These are phyloP conservation scores for Canariomyces notabilis DNA, from an alignment of 2,329 filamentous ascomycete species.

Conservation along the genomic window DNA sequence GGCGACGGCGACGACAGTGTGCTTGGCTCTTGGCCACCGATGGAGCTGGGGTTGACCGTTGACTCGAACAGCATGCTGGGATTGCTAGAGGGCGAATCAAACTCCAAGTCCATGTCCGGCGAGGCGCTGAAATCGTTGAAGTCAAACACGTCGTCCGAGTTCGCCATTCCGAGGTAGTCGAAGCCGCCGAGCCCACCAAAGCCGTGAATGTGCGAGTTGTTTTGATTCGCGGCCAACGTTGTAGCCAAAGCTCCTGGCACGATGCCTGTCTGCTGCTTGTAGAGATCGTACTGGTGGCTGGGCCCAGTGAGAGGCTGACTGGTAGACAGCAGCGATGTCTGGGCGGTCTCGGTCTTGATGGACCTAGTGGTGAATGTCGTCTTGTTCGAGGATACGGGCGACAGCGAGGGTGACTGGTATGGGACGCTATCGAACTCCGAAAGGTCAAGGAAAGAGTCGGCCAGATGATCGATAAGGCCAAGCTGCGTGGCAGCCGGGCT, in stretches of 20 bases:
- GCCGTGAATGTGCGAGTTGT: conserved; percentile 47
- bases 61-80: conserved; percentile 60
- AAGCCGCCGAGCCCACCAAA: conserved; percentile 47
- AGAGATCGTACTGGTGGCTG: conserved; percentile 91
- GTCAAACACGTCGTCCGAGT: conserved; percentile 64
- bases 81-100: conserved; percentile 52
- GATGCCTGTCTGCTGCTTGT: conserved; percentile 92
- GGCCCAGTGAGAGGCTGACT: conserved; percentile 65
- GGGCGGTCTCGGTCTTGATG: conserved; percentile 49
- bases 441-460: conserved; percentile 57
- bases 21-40: conserved; percentile 57
- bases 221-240: conserved; percentile 72
- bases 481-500: conserved; percentile 29
- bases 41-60: conserved; percentile 66
- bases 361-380: conserved; percentile 48
- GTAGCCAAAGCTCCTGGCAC: conserved; percentile 77
- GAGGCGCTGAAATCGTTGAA: conserved; percentile 54
- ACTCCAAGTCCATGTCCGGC: conserved; percentile 63
- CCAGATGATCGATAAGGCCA: conserved; percentile 43
- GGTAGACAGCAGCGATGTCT: conserved; percentile 47
- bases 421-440: conserved; percentile 57
- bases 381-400: conserved; percentile 51
- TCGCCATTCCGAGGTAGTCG: conserved; percentile 45
- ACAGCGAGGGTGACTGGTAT: conserved; percentile 58
- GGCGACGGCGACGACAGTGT: conserved; percentile 42